These are phyloP conservation scores for Kickxella alabastrina DNA, from an alignment of 192 early-diverging fungal species.

Conservation along the genomic window DNA sequence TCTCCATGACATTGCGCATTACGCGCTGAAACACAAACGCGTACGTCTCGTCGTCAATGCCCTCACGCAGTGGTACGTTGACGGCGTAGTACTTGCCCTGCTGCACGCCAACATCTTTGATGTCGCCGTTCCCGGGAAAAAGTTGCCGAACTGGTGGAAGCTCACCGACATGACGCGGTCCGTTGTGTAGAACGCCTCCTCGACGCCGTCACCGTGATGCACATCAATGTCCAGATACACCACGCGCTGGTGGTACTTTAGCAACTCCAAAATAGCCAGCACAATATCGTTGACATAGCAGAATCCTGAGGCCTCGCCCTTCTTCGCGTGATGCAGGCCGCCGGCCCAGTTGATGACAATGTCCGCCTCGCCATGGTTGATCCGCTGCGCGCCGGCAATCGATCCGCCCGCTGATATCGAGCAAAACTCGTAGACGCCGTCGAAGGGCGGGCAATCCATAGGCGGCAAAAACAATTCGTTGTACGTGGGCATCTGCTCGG, in stretches of 20 bases:
- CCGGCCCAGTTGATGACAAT: slow-evolving; percentile 96
- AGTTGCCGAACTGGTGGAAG: slow-evolving; percentile 97
- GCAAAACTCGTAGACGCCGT: slow-evolving; percentile 94
- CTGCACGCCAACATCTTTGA: slow-evolving; percentile 86
- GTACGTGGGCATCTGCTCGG: slow-evolving; percentile 59
- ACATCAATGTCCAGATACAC: slow-evolving; percentile 97
- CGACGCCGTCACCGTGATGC: slow-evolving; percentile 98
- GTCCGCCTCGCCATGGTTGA: slow-evolving; percentile 77
- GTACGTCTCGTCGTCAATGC: slow-evolving; percentile 89
- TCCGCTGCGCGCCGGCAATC: slow-evolving; percentile 83
- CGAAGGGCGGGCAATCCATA: slow-evolving; percentile 95
- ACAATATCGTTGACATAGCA: slow-evolving; percentile 99
- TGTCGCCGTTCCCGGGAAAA: slow-evolving; percentile 96
- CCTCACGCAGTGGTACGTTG: slow-evolving; percentile 92
- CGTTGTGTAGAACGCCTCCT: slow-evolving; percentile 96
- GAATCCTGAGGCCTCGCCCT: slow-evolving; percentile 90
- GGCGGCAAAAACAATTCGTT: slow-evolving; percentile 72
- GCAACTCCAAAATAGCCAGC: slow-evolving; percentile 81
- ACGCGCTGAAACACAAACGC: slow-evolving; percentile 82
- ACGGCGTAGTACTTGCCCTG: slow-evolving; percentile 87
- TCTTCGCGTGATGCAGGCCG: slow-evolving; percentile 96
- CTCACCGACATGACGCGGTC: slow-evolving; percentile 99
- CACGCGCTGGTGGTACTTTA: slow-evolving; percentile 82
- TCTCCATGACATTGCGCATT: slow-evolving; percentile 82
- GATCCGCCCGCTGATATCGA: slow-evolving; percentile 87